These are phyloP conservation scores for Thalassiosira pacifica DNA, from an alignment of 352 stramenopile species.

Conservation along the genomic window DNA sequence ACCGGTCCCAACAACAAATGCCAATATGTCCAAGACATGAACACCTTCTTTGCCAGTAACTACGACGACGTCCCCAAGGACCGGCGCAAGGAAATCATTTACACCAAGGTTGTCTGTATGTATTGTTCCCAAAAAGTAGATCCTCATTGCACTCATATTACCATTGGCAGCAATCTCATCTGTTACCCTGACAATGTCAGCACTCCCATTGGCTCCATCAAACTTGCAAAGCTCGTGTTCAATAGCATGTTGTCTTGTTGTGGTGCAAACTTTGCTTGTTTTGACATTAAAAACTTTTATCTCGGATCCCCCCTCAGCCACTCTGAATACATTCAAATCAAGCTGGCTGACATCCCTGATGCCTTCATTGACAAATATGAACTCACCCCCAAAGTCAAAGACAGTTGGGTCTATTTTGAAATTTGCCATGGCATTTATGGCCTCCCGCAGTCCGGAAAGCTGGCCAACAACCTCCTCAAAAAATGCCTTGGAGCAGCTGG, in stretches of 20 bases:
- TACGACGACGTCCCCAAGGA: too few species aligned
- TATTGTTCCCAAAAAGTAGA: neutral
- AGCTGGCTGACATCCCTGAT: slow-evolving; percentile 1
- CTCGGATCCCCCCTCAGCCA: neutral
- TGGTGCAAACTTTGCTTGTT: neutral
- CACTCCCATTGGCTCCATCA: neutral
- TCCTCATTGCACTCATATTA: slow-evolving; percentile 26
- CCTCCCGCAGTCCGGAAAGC: slow-evolving; percentile 10
- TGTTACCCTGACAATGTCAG: slow-evolving; percentile 10
- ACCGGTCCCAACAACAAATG: too few species aligned
- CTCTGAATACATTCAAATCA: neutral
- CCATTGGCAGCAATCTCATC: slow-evolving; percentile 18
- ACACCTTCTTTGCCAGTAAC: too few species aligned
- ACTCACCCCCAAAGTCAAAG: neutral
- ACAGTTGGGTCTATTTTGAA: too few species aligned
- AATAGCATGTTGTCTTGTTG: slow-evolving; percentile 39
- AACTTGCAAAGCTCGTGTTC: slow-evolving; percentile 45
- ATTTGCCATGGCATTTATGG: slow-evolving; percentile 43
- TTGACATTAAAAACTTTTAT: neutral
- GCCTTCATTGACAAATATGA: slow-evolving; percentile 15
- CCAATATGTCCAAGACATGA: too few species aligned
- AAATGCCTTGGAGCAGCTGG: slow-evolving; percentile 7
- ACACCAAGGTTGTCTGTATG: neutral
- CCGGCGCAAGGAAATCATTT: neutral
- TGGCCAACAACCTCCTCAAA: slow-evolving; percentile 32